phyloP scores from a whole-genome alignment of 2,329 filamentous ascomycete species.

The Epichloe sibirici region DNA sequence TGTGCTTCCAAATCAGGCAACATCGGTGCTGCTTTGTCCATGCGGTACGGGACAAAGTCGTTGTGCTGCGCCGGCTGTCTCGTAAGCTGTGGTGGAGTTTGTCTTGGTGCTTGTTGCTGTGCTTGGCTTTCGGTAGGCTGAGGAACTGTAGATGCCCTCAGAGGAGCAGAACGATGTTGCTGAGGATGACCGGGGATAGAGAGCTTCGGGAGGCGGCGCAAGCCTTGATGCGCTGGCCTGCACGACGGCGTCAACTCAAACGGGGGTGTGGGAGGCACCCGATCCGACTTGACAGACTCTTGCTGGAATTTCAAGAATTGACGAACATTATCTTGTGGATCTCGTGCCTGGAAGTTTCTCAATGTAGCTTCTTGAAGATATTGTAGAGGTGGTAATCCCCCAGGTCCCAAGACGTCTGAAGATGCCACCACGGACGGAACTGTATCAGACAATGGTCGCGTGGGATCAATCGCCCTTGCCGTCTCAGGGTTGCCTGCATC shows the following conservation, averaged over 20 bases:
- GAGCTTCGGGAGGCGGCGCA: constrained; percentile 49
- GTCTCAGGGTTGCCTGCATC: constrained; percentile 68
- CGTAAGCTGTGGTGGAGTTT: constrained; percentile 12
- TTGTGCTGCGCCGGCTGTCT: constrained; percentile 11
- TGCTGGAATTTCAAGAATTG: constrained; percentile 85
- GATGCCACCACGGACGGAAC: constrained; percentile 80
- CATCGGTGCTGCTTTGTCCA: constrained; percentile 37
- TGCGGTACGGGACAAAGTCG: constrained; percentile 36
- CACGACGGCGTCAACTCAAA: constrained; percentile 48
- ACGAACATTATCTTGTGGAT: constrained; percentile 86
- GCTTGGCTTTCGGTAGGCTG: constrained; percentile 14
- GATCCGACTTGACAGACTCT: constrained; percentile 29
- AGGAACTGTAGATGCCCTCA: constrained; percentile 17
- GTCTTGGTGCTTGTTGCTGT: constrained; percentile 13
- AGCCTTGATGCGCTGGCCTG: constrained; percentile 37
- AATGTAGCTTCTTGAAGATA: constrained; percentile 65
- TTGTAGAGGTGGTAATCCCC: constrained; percentile 47
- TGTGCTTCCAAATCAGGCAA: constrained; percentile 47
- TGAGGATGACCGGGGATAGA: constrained; percentile 38
- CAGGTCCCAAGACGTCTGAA: constrained; percentile 75
- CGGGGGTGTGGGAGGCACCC: constrained; percentile 57
- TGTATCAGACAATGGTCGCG: constrained; percentile 60
- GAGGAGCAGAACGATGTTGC: constrained; percentile 15
- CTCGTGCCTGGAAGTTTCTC: constrained; percentile 54
- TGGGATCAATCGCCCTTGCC: constrained; percentile 40